Evolutionary conservation across 176 grass and related monocot species (phyloP).

Genomic region (Eragrostis nindensis): DNA sequence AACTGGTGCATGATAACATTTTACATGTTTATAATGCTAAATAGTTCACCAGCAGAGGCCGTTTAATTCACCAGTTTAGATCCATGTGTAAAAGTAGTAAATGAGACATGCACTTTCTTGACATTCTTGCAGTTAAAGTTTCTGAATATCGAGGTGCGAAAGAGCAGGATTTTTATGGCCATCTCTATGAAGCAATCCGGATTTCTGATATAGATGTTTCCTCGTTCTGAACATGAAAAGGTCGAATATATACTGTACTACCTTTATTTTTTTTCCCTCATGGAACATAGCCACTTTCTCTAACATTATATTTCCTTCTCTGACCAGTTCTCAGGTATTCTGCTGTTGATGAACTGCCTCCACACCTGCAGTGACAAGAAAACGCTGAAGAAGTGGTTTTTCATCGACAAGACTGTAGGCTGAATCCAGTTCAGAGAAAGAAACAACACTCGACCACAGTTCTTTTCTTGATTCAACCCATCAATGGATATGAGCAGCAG

Average conservation of each 20-base stretch:
- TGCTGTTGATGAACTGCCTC: conserved; percentile 67
- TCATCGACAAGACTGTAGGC: conserved; percentile 88
- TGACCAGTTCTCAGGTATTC: conserved; percentile 60
- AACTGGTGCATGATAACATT: too few species aligned
- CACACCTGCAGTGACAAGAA: conserved; percentile 81
- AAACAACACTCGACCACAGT: conserved; percentile 19
- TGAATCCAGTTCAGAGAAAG: conserved; percentile 44
- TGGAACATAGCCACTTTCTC: background rate
- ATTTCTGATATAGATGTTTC: conserved; percentile 48
- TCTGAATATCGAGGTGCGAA: conserved; percentile 17
- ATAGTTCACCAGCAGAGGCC: background rate
- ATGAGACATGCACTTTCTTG: background rate
- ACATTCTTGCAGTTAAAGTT: conserved; percentile 27
- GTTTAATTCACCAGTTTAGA: background rate
- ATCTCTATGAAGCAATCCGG: conserved; percentile 31
- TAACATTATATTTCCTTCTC: conserved; percentile 12
- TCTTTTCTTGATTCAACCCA: conserved; percentile 15
- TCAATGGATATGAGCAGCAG: conserved; percentile 73
- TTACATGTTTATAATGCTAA: too few species aligned
- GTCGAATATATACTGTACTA: background rate
- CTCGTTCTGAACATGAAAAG: conserved; percentile 54
- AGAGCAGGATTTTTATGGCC: conserved; percentile 39
- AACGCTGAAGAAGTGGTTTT: conserved; percentile 93
- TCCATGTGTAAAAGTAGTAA: conserved; percentile 13
- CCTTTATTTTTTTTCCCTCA: background rate